phyloP scores from a whole-genome alignment of 768 basidiomycete genomes.

The Strobilomyces confusus region DNA sequence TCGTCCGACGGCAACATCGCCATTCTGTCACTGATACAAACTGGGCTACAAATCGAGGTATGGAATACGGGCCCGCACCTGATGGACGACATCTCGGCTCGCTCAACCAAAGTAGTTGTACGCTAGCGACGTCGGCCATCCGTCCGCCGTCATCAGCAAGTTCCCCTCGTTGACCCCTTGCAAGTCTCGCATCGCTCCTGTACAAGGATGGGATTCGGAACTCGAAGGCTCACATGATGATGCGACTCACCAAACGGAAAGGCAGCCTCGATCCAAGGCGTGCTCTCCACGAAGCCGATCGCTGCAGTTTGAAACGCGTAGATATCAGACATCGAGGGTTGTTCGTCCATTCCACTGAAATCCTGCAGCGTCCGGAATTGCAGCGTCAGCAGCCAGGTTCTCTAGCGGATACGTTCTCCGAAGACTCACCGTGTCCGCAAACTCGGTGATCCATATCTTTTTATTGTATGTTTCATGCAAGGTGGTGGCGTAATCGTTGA shows the following conservation, averaged over 20 bases:
- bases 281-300: slow-evolving; percentile 43
- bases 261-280: slow-evolving; percentile 36
- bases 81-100: too few relatives aligned
- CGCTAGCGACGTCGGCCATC: slow-evolving; percentile 54
- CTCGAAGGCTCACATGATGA: not conserved
- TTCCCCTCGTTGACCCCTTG: slow-evolving; percentile 54
- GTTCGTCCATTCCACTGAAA: slow-evolving; percentile 44
- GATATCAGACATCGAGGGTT: slow-evolving; percentile 40
- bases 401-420: not conserved
- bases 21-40: not conserved
- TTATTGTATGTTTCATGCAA: slow-evolving; percentile 45
- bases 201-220: not conserved
- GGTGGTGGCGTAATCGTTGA: slow-evolving; percentile 50
- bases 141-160: slow-evolving; percentile 44
- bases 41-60: slow-evolving; percentile 11
- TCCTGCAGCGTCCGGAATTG: slow-evolving; percentile 34
- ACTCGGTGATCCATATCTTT: slow-evolving; percentile 64
- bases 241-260: slow-evolving; percentile 58
- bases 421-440: slow-evolving; percentile 56
- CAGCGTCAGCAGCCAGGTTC: not conserved
- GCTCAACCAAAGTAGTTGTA: slow-evolving; percentile 42
- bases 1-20: too few relatives aligned
- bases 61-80: not conserved
- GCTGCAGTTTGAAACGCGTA: slow-evolving; percentile 45
- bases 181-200: slow-evolving; percentile 56